Conservation (phyloP, 2,329 filamentous ascomycete genomes). For the Calonectria honghensis region DNA sequence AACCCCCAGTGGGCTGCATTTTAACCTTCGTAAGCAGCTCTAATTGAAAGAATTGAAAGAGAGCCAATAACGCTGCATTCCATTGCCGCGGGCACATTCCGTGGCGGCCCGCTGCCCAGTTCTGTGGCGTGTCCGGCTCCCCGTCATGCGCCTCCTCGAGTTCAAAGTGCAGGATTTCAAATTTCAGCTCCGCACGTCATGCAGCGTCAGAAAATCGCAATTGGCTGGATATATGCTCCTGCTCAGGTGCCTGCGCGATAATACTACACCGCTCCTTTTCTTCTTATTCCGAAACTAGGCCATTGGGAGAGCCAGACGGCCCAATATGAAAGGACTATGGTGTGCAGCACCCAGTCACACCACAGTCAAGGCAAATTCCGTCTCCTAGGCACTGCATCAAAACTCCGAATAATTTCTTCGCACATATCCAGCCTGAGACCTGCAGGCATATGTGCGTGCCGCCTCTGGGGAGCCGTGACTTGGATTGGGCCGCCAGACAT, state of each 20-base stretch:
- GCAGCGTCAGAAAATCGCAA: not conserved
- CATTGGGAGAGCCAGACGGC: not conserved
- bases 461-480: not conserved
- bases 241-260: not conserved
- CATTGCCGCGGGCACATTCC: not conserved
- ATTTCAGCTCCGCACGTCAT: constrained; percentile 24
- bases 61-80: not conserved
- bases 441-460: not conserved
- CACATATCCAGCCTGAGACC: not conserved
- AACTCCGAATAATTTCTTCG: not conserved
- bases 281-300: not conserved
- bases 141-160: not conserved
- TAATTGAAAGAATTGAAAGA: not conserved
- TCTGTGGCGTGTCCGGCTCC: constrained; percentile 5
- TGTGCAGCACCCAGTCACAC: not conserved
- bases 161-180: not conserved
- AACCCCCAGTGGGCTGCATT: no score
- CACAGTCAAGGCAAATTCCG: not conserved
- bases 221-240: not conserved
- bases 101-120: constrained; percentile 1
- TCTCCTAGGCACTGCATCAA: not conserved
- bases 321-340: not conserved
- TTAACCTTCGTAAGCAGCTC: not conserved
- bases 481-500: not conserved
- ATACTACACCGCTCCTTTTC: constrained; percentile 8